phyloP scores from a whole-genome alignment of 495 filamentous ascomycete genomes.

The Aspergillus baeticus region DNA sequence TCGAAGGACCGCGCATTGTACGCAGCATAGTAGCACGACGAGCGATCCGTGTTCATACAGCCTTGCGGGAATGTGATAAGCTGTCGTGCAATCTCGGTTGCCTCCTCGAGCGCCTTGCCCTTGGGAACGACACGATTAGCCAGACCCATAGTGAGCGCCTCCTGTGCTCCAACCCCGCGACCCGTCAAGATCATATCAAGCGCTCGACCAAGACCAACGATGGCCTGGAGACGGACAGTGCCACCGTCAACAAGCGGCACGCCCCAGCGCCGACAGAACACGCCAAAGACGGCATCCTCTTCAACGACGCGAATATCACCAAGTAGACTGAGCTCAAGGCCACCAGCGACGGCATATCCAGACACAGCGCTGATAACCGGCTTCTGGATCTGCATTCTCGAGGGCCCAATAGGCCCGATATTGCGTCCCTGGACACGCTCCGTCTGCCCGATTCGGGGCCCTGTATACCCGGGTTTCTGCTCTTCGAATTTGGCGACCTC shows the following conservation, averaged over 20 bases:
- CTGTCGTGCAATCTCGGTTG: constrained; percentile 38
- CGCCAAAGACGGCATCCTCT: constrained; percentile 47
- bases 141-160: constrained; percentile 48
- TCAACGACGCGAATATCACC: constrained; percentile 48
- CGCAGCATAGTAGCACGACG: constrained; percentile 41
- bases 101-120: constrained; percentile 44
- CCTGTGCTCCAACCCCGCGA: constrained; percentile 39
- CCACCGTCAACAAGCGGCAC: constrained; percentile 52
- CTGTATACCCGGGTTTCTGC: background rate
- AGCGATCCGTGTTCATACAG: constrained; percentile 43
- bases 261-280: constrained; percentile 50
- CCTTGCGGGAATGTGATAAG: constrained; percentile 43
- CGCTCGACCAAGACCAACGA: constrained; percentile 48
- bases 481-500: constrained; percentile 24
- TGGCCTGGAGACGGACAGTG: constrained; percentile 45
- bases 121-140: constrained; percentile 48
- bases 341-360: constrained; percentile 50
- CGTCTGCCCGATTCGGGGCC: background rate
- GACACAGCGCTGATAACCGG: constrained; percentile 45
- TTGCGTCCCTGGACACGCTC: constrained; percentile 28
- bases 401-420: constrained; percentile 45
- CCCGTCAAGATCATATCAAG: constrained; percentile 54
- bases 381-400: constrained; percentile 36
- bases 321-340: constrained; percentile 46
- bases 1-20: constrained; percentile 41